phyloP scores from a whole-genome alignment of 2,329 filamentous ascomycete genomes.

The Emmonsiellopsis sp. region DNA sequence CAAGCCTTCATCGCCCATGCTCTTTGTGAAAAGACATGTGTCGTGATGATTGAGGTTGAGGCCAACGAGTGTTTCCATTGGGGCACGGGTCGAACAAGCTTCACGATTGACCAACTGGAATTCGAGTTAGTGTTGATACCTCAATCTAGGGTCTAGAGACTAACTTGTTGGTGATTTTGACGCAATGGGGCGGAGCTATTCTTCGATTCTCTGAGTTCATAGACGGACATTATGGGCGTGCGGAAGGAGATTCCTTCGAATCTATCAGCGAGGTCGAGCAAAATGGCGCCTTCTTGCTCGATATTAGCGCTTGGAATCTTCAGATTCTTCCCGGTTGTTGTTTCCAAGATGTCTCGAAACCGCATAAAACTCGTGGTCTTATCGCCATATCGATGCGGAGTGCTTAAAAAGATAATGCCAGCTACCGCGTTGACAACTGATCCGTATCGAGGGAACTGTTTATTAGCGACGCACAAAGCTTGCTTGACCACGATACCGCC shows the following conservation, averaged over 20 bases:
- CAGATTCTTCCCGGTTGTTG: slow-evolving; percentile 3
- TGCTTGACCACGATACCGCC: slow-evolving; percentile 10
- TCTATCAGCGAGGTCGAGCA: slow-evolving; percentile 7
- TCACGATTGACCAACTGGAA: slow-evolving; percentile 4
- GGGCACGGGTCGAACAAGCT: slow-evolving; percentile 5
- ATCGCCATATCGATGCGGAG: slow-evolving; percentile 7
- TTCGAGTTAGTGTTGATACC: neutral
- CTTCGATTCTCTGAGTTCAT: slow-evolving; percentile 5
- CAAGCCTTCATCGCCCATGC: slow-evolving; percentile 4
- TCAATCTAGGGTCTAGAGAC: neutral
- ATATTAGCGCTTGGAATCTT: slow-evolving; percentile 3
- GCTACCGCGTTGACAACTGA: slow-evolving; percentile 4
- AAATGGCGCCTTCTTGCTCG: slow-evolving; percentile 7
- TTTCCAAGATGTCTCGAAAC: slow-evolving; percentile 2
- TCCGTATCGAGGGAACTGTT: slow-evolving; percentile 3
- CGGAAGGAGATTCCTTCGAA: slow-evolving; percentile 6
- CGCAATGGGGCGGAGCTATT: neutral
- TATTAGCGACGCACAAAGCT: slow-evolving; percentile 9
- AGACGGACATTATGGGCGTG: slow-evolving; percentile 7
- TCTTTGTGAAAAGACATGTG: slow-evolving; percentile 5
- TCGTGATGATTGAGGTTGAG: slow-evolving; percentile 5
- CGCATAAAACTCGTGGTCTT: slow-evolving; percentile 1
- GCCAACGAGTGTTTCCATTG: slow-evolving; percentile 5
- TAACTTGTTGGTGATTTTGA: neutral
- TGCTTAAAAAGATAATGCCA: slow-evolving; percentile 8